phyloP scores from a whole-genome alignment of 768 basidiomycete genomes.

The Neoboletus subvelutipes region DNA sequence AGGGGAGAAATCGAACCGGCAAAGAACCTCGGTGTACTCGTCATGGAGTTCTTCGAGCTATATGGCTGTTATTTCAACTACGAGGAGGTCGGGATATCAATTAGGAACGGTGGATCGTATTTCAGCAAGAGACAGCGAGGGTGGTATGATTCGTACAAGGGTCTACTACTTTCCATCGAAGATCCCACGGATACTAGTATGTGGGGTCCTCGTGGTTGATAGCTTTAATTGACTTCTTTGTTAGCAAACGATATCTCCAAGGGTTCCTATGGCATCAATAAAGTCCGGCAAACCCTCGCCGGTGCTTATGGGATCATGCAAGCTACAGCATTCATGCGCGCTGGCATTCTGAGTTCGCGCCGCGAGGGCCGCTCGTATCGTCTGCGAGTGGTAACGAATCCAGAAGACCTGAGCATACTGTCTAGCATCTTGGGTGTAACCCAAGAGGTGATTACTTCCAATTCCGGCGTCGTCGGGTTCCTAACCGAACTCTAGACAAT shows the following conservation, averaged over 20 bases:
- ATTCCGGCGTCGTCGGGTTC: neutral
- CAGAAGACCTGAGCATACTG: constrained; percentile 75
- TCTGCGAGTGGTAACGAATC: constrained; percentile 44
- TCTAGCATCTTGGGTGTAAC: constrained; percentile 80
- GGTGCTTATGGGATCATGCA: constrained; percentile 80
- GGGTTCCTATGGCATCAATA: constrained; percentile 80
- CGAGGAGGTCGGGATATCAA: constrained; percentile 82
- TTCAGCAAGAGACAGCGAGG: constrained; percentile 79
- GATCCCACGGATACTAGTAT: constrained; percentile 88
- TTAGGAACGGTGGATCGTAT: constrained; percentile 87
- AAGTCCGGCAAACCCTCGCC: constrained; percentile 79
- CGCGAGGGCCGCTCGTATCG: constrained; percentile 48
- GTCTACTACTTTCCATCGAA: constrained; percentile 76
- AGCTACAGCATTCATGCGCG: constrained; percentile 65
- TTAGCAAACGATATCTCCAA: constrained; percentile 91
- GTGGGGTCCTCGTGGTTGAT: constrained; percentile 31
- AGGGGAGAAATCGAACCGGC: constrained; percentile 83
- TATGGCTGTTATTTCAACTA: constrained; percentile 94
- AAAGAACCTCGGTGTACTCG: constrained; percentile 87
- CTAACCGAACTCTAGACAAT: constrained; percentile 50
- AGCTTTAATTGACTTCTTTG: constrained; percentile 1
- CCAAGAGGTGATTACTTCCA: constrained; percentile 58
- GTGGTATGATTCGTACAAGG: constrained; percentile 67
- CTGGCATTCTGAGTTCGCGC: constrained; percentile 59
- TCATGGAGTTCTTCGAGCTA: constrained; percentile 96